Evolutionary conservation across 345 rosid genomes (phyloP), one percentile per base, ranked within the genome.

Genomic region (Turnera subulata): DNA sequence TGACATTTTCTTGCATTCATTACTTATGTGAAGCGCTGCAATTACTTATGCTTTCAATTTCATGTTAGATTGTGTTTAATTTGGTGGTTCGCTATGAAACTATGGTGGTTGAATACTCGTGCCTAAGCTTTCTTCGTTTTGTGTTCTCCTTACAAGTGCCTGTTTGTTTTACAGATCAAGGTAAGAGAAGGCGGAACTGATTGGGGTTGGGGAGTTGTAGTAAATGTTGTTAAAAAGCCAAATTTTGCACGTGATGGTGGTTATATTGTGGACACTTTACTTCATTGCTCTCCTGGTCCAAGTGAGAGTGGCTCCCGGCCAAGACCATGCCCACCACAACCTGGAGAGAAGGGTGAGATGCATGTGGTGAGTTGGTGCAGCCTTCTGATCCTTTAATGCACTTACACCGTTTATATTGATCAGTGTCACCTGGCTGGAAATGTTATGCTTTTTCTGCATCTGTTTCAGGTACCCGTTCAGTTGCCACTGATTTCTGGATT

Each of bases 201-300:
- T 56, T 93, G 99, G 99, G 99, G 99, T 20, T 93, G 97, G 99
- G 97, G 96, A 64, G 95, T 93, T 68, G 99, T 84, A 50, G 95
- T 93, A 32, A 89, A 87, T 84, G 96, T 89, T 61, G 82, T 93
- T 6, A 93, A 87, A 71, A 87, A 81, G 65, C 66, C 90, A 35
- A 75, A 88, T 46, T 76, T n/a, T n/a, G n/a, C 85, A 21, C 82
- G 80, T 35, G 87, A 82, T 64, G 78, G 86, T 37, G 89, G 83
- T 43, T 93, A 87, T 71, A 81, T 89, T 46, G 96, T 93, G 53
- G 99, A 93, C 77, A 93, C 89, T 47, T 72, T 89, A 64, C 99
- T 93, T 73, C 86, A 87, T 71, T 89, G 97, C 66, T 87, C 95
- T 16, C 86, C 90, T 68, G 90, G 82, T 66, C 59, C 87, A 11